phyloP scores from a whole-genome alignment of 2,329 filamentous ascomycete species.

The Decorospora gaudefroyi region DNA sequence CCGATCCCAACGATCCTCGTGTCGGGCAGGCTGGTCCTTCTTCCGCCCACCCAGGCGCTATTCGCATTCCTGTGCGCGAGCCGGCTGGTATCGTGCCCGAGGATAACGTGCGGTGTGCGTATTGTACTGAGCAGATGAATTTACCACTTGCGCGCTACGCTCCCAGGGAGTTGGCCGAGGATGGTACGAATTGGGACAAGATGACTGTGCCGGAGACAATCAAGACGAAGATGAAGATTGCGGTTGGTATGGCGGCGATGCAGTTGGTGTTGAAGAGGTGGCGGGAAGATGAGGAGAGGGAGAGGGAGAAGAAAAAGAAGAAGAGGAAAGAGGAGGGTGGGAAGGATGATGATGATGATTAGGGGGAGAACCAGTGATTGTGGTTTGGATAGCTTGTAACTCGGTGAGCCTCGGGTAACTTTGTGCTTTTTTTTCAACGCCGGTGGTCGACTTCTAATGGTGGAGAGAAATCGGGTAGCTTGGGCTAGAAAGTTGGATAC shows the following conservation, averaged over 20 bases:
- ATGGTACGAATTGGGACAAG: neutral
- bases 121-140: slow-evolving; percentile 1
- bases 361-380: neutral
- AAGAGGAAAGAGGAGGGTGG: neutral
- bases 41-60: no score
- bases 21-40: neutral
- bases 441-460: no score
- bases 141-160: neutral
- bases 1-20: neutral
- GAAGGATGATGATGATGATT: neutral
- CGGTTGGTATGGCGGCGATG: neutral
- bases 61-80: no score
- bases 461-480: no score
- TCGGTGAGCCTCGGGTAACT: no score
- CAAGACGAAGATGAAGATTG: neutral
- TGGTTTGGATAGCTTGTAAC: no score
- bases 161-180: neutral
- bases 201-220: neutral
- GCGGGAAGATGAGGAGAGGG: neutral
- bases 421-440: no score
- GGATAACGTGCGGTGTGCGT: neutral
- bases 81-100: neutral
- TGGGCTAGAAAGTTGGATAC: no score
- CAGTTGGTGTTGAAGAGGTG: neutral
- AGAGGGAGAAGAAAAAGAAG: neutral